These are phyloP conservation scores for Cucumis hystrix DNA, from an alignment of 306 rosid species.

Conservation along the genomic window DNA sequence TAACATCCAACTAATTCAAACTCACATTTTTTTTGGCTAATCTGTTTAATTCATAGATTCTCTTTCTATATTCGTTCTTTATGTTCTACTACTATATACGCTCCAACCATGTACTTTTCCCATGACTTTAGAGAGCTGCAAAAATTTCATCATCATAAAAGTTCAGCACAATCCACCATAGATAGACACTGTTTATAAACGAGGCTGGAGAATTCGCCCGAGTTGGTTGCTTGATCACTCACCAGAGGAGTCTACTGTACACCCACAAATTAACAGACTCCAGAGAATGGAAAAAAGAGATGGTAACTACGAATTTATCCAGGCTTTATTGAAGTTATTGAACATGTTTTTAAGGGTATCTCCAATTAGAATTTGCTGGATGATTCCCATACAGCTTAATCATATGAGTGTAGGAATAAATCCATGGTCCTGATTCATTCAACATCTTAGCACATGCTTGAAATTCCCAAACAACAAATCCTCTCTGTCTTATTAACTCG, in stretches of 20 bases:
- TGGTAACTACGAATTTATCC: background rate
- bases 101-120: background rate
- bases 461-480: background rate
- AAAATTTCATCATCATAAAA: conserved; percentile 14
- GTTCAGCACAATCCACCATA: background rate
- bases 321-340: background rate
- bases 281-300: background rate
- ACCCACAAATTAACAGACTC: background rate
- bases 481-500: background rate
- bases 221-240: background rate
- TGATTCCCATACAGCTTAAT: background rate
- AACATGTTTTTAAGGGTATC: background rate
- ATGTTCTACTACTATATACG: background rate
- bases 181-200: background rate
- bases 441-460: background rate
- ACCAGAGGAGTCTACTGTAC: background rate
- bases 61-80: background rate
- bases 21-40: background rate
- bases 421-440: background rate
- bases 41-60: background rate
- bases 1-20: background rate
- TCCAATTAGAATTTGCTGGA: background rate
- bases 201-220: background rate
- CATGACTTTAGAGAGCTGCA: conserved; percentile 39
- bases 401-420: background rate